Base-by-base conservation (phyloP, 1,284 basidiomycete species). In the Cutaneotrichosporon curvatum region DNA sequence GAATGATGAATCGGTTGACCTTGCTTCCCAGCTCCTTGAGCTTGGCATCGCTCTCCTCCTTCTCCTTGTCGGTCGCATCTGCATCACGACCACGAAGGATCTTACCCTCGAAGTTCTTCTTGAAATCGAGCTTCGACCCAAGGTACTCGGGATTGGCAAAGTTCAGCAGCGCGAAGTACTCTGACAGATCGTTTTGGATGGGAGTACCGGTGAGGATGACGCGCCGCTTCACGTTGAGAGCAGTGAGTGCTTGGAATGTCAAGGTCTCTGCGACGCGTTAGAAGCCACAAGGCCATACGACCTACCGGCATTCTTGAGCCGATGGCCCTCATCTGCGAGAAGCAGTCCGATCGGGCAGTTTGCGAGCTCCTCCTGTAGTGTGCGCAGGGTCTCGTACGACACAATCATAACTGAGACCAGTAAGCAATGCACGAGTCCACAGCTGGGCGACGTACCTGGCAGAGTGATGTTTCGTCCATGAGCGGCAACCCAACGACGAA, bases 71-170 rank as follows among this genome's bases (percentile, higher is more conserved):
- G 11, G 82, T 85, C 0, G 95, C 92, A 57, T 87, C 83, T 3
- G 92, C 83, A 63, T 98, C 92, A 36, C 94, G 82, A 14, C 95
- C 95, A 23, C 87, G 82, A 51, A 97, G 84, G 57, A 99, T 99
- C 46, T 81, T 81, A 53, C 87, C 82, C 76, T 99, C 95, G 60
- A 89, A 99, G 67, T 94, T 92, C 77, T 94, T 95, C 56, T 90
- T 81, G 72, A 99, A 99, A 50, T 97, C 87, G 48, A 82, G 80
- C 65, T 89, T 87, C 3, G 85, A 81, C 10, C 95, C 95, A 34
- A 99, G 79, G 68, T 89, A 92, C 57, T 91, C 86, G 3, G 95
- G 95, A 61, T 97, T 98, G 47, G 92, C 94, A 61, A 98, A 98
- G 71, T 87, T 92, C 44, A 98, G 80, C 11, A 98, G 78, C 0